Conservation (phyloP, 2,329 filamentous ascomycete species). For the Claviceps capensis region DNA sequence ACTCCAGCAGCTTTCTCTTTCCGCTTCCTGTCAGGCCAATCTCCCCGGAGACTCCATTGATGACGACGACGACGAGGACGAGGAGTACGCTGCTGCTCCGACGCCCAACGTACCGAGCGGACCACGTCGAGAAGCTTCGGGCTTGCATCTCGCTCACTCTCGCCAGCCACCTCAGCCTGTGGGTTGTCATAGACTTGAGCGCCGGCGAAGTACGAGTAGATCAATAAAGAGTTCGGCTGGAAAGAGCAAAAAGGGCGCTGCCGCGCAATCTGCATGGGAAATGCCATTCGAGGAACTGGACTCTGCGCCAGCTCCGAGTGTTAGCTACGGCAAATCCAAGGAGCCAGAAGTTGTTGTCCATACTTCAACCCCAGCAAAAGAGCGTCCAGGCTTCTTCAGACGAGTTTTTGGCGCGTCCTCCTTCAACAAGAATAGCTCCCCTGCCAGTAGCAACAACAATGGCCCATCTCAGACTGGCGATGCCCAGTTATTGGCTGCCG, state of each 20-base stretch:
- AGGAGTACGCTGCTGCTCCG: constrained; percentile 68
- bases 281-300: constrained; percentile 28
- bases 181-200: constrained; percentile 29
- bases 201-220: constrained; percentile 40
- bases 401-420: constrained; percentile 74
- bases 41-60: constrained; percentile 39
- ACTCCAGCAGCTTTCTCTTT: constrained; percentile 12
- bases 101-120: constrained; percentile 74
- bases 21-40: constrained; percentile 32
- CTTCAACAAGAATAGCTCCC: constrained; percentile 26
- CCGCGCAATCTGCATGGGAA: constrained; percentile 11
- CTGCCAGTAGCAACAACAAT: neutral
- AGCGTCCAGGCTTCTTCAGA: constrained; percentile 80
- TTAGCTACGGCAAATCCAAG: constrained; percentile 46
- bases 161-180: constrained; percentile 26
- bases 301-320: constrained; percentile 42
- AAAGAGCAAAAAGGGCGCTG: constrained; percentile 15
- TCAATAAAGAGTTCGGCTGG: constrained; percentile 38
- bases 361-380: constrained; percentile 38
- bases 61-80: constrained; percentile 37
- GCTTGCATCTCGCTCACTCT: constrained; percentile 18
- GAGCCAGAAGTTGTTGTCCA: constrained; percentile 33
- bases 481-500: constrained; percentile 13
- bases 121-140: constrained; percentile 41
- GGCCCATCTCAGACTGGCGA: neutral